Conservation (phyloP, 176 grass and related monocot species). For the Bonia amplexicaulis region DNA sequence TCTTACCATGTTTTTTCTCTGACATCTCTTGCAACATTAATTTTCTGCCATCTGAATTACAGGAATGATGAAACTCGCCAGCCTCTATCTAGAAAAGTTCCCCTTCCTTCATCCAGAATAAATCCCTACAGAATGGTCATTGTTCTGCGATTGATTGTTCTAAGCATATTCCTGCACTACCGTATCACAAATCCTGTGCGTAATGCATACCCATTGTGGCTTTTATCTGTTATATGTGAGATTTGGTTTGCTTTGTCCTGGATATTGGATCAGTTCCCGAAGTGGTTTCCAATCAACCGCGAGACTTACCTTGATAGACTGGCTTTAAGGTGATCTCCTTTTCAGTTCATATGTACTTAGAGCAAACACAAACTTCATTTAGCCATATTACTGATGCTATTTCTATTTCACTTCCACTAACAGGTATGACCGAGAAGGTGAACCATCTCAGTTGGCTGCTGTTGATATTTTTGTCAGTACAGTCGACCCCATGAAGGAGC, state of each 20-base stretch:
- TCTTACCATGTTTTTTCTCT: not conserved
- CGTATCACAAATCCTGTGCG: conserved; percentile 96
- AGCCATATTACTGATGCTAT: conserved; percentile 18
- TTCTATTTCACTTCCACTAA: conserved; percentile 24
- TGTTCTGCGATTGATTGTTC: conserved; percentile 80
- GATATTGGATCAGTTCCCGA: conserved; percentile 99
- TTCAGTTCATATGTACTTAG: conserved; percentile 22
- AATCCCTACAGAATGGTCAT: conserved; percentile 99
- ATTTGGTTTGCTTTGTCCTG: conserved; percentile 99
- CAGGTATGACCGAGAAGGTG: conserved; percentile 97
- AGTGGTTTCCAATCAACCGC: conserved; percentile 97
- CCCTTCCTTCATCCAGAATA: conserved; percentile 88
- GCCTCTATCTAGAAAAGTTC: conserved; percentile 93
- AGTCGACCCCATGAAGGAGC: conserved; percentile 97
- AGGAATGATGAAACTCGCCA: conserved; percentile 99
- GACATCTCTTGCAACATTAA: conserved; percentile 9
- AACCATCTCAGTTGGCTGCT: conserved; percentile 94
- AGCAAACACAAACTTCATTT: not conserved
- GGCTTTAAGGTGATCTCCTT: conserved; percentile 74
- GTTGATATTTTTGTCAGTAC: conserved; percentile 99
- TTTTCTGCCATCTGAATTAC: conserved; percentile 39
- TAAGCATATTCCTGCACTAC: conserved; percentile 94
- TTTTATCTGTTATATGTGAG: conserved; percentile 99
- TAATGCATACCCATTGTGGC: conserved; percentile 78
- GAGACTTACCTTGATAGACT: conserved; percentile 99